A percentile compares a stretch with the other conserved stretches of the same genome.
These are phyloP conservation scores for Venturia aucupariae DNA, from an alignment of 2,329 filamentous ascomycete species.

Conservation along the genomic window DNA sequence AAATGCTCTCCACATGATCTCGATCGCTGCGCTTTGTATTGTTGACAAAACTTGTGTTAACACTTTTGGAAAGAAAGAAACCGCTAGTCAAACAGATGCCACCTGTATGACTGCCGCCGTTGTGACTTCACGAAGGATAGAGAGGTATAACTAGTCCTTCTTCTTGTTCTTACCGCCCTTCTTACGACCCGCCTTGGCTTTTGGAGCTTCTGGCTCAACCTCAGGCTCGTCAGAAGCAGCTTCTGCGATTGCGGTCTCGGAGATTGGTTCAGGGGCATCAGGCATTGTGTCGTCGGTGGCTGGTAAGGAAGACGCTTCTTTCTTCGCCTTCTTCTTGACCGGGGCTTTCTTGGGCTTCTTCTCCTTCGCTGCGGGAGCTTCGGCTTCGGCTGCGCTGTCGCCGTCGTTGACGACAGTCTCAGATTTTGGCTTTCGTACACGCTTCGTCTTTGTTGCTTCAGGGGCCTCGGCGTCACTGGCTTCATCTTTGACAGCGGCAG, in stretches of 20 bases:
- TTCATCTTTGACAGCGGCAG: background rate
- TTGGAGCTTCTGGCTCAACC: background rate
- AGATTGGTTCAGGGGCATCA: background rate
- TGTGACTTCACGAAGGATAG: background rate
- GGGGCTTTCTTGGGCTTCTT: conserved; percentile 6
- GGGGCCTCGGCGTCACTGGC: conserved; percentile 16
- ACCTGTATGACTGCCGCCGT: background rate
- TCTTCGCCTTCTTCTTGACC: background rate
- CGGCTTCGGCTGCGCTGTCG: background rate
- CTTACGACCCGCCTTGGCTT: conserved; percentile 6
- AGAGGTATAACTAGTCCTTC: background rate
- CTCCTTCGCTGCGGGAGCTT: conserved; percentile 9
- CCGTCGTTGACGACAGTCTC: conserved; percentile 11
- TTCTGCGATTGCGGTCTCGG: background rate
- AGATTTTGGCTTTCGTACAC: conserved; percentile 19
- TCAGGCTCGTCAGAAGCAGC: conserved; percentile 6
- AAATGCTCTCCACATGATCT: background rate
- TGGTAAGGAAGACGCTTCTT: background rate
- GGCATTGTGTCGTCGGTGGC: conserved; percentile 2
- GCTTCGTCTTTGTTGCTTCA: conserved; percentile 16
- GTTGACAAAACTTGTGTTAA: background rate
- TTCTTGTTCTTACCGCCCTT: conserved; percentile 1
- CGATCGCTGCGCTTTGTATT: background rate
- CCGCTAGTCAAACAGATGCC: background rate
- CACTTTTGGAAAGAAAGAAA: background rate